Percentiles rank a stretch among this genome's conserved stretches.
Evolutionary conservation across 1,284 basidiomycete genomes (phyloP).

Genomic region (Ustilago crameri): DNA sequence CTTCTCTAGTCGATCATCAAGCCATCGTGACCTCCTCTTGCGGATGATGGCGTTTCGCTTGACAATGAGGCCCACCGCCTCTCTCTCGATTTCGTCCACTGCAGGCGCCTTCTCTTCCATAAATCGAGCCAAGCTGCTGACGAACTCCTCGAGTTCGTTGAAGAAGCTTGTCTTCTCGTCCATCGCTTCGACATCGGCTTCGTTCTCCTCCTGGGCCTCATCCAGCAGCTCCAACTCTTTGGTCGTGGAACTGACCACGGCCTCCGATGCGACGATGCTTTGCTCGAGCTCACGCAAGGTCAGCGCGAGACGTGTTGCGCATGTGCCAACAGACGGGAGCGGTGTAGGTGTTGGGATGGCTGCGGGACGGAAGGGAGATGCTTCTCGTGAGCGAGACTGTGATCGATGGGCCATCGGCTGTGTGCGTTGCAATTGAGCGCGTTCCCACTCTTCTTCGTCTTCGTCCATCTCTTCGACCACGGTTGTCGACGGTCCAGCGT

Average conservation of each 20-base stretch:
- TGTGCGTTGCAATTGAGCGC: slow-evolving; percentile 52
- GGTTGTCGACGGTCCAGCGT: slow-evolving; percentile 71
- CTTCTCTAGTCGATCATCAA: slow-evolving; percentile 39
- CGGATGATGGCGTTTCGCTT: slow-evolving; percentile 33
- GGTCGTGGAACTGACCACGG: slow-evolving; percentile 22
- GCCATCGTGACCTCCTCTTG: slow-evolving; percentile 24
- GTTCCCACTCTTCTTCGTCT: slow-evolving; percentile 73
- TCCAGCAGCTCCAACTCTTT: slow-evolving; percentile 38
- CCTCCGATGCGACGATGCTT: slow-evolving; percentile 30
- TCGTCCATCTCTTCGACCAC: slow-evolving; percentile 76
- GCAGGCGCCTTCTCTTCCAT: slow-evolving; percentile 54
- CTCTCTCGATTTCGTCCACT: slow-evolving; percentile 56
- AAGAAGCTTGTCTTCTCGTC: slow-evolving; percentile 62
- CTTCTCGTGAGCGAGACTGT: slow-evolving; percentile 23
- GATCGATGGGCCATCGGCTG: slow-evolving; percentile 10
- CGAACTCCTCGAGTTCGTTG: slow-evolving; percentile 58
- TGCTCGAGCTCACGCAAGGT: slow-evolving; percentile 40
- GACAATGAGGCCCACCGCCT: slow-evolving; percentile 30
- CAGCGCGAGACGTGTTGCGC: slow-evolving; percentile 44
- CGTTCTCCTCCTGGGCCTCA: slow-evolving; percentile 48
- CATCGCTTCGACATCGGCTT: slow-evolving; percentile 39
- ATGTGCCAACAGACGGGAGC: slow-evolving; percentile 52
- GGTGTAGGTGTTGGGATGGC: slow-evolving; percentile 47
- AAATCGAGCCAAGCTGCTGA: slow-evolving; percentile 54
- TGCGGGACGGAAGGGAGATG: slow-evolving; percentile 50